A percentile compares a stretch with the other conserved stretches of the same genome.
Evolutionary conservation across 2,329 filamentous ascomycete species (phyloP).

Genomic region (Pseudocercospora pini-densiflorae): DNA sequence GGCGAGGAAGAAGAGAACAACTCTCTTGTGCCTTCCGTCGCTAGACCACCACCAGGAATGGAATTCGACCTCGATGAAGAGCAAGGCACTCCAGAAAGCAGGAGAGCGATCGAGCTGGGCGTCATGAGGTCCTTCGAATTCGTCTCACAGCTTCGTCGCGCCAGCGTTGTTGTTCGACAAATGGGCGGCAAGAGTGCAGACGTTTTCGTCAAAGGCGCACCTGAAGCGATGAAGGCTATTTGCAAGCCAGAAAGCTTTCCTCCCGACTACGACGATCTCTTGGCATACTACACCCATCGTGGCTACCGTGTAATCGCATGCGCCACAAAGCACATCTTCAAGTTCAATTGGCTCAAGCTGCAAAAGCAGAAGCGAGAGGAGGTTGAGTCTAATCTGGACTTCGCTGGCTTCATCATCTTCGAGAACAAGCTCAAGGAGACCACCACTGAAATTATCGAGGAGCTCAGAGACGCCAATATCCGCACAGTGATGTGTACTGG

Average conservation of each 20-base stretch:
- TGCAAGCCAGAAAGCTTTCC: constrained; percentile 85
- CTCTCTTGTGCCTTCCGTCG: constrained; percentile 83
- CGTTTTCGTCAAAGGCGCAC: constrained; percentile 94
- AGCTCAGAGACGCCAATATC: constrained; percentile 82
- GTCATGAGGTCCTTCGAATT: constrained; percentile 92
- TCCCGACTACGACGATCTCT: constrained; percentile 82
- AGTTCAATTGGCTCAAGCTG: constrained; percentile 89
- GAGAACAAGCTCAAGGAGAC: constrained; percentile 97
- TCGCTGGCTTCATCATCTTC: constrained; percentile 96
- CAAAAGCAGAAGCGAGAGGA: constrained; percentile 91
- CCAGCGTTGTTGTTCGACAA: constrained; percentile 88
- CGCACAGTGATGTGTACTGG: constrained; percentile 95
- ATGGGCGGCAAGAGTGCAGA: constrained; percentile 84
- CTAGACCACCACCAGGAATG: constrained; percentile 71
- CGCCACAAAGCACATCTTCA: constrained; percentile 84
- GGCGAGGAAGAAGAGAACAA: constrained; percentile 74
- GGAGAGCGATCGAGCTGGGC: constrained; percentile 78
- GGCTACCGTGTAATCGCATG: constrained; percentile 97
- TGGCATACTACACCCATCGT: constrained; percentile 90
- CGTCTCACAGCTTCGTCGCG: constrained; percentile 85
- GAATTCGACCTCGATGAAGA: constrained; percentile 62
- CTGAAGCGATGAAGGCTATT: constrained; percentile 94
- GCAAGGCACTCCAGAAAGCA: constrained; percentile 45
- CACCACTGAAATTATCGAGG: constrained; percentile 78
- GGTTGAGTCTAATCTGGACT: constrained; percentile 81